These are phyloP conservation scores for Suillus placidus DNA, from an alignment of 768 basidiomycete species.

Conservation along the genomic window DNA sequence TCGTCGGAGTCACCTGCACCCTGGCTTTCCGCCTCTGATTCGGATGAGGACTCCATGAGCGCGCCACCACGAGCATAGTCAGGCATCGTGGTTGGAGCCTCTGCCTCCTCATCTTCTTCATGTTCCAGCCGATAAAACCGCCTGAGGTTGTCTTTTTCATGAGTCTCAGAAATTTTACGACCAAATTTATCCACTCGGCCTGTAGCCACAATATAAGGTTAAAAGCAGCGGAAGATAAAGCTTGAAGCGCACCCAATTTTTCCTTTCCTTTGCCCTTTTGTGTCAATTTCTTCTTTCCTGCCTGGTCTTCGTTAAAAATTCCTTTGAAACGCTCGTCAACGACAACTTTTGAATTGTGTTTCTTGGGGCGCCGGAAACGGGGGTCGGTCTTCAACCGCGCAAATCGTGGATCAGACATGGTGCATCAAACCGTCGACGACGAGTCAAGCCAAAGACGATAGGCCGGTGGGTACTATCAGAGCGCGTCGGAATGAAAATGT, in stretches of 20 bases:
- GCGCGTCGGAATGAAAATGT: neutral
- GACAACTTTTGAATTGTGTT: conserved; percentile 77
- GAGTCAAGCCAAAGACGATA: neutral
- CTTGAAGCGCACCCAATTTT: conserved; percentile 14
- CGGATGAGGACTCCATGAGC: conserved; percentile 85
- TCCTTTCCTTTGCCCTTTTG: conserved; percentile 29
- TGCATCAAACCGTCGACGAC: neutral
- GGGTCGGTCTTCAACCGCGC: conserved; percentile 87
- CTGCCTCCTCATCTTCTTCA: conserved; percentile 39
- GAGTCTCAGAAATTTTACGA: conserved; percentile 63
- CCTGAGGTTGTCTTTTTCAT: conserved; percentile 74
- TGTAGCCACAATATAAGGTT: conserved; percentile 22
- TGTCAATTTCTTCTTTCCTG: conserved; percentile 44
- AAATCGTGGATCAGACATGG: conserved; percentile 87
- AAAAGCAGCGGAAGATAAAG: conserved; percentile 3
- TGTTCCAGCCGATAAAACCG: conserved; percentile 78
- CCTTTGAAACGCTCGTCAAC: conserved; percentile 92
- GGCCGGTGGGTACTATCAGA: neutral
- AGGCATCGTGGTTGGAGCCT: conserved; percentile 26
- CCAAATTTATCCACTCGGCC: conserved; percentile 90
- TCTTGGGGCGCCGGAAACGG: conserved; percentile 85
- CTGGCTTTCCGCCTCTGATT: neutral
- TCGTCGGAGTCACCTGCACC: conserved; percentile 40
- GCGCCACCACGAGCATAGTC: conserved; percentile 93
- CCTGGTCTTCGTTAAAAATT: conserved; percentile 54